Evolutionary conservation across 208 protist genomes (phyloP).

Genomic region (Trypanosoma rangeli): DNA sequence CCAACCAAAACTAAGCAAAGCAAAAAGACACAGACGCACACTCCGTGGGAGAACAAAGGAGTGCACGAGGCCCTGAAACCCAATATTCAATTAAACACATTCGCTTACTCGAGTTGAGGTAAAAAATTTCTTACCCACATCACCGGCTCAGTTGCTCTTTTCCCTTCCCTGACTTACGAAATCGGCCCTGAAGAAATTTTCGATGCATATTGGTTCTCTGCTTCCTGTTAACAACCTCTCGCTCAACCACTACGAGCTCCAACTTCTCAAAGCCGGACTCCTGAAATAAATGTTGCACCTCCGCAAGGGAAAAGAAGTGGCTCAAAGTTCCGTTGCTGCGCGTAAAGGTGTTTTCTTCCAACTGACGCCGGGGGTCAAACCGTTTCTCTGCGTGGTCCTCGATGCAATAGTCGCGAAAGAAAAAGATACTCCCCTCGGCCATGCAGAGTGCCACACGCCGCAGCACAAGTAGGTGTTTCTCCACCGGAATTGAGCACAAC

Average conservation of each 20-base stretch:
- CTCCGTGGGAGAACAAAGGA: neutral
- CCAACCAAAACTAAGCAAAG: too few relatives aligned
- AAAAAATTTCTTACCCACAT: neutral
- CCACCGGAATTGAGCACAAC: constrained; percentile 88
- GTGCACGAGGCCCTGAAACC: neutral
- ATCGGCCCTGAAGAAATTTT: constrained; percentile 80
- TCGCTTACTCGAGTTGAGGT: neutral
- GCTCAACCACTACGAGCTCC: constrained; percentile 57
- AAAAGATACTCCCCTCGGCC: constrained; percentile 70
- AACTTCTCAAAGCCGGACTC: constrained; percentile 51
- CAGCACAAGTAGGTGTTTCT: constrained; percentile 47
- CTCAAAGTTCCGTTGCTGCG: constrained; percentile 86
- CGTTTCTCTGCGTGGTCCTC: constrained; percentile 76
- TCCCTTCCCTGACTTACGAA: constrained; percentile 31
- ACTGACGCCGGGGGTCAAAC: constrained; percentile 38
- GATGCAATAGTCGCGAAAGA: constrained; percentile 89
- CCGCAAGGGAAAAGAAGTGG: constrained; percentile 84
- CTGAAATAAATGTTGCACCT: constrained; percentile 60
- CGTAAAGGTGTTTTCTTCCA: constrained; percentile 54
- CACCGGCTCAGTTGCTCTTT: neutral
- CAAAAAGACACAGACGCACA: too few relatives aligned
- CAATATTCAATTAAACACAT: neutral
- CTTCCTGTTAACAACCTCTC: constrained; percentile 81
- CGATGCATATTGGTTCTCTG: constrained; percentile 47
- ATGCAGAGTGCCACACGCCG: constrained; percentile 65